Base-by-base conservation (phyloP, 169 alveolate genomes). In the Plasmodium ovale region DNA sequence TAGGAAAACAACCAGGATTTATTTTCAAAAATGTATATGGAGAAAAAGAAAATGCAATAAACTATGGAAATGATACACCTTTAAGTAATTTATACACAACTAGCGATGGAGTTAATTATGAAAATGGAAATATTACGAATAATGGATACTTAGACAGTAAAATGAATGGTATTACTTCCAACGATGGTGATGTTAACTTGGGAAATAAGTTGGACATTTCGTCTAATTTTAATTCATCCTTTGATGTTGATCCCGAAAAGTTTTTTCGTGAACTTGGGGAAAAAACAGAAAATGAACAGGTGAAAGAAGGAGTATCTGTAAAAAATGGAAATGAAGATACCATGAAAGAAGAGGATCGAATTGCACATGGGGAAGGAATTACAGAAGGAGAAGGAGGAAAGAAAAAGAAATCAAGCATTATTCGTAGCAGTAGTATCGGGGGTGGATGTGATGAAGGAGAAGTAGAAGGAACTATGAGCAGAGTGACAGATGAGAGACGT, bases 211-310 rank as follows among this genome's bases (percentile, higher is more conserved):
- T 16, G 19, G 25, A 72, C 23, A 77, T 44, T 37, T 2, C 1
- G 10, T 39, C 29, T 3, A 23, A 23, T 29, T 58, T 73, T 29
- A 77, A 77, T 68, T 19, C 31, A 0, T 21, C 82, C 2, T 85
- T 69, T 10, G 91, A 87, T 53, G 68, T 73, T 1, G 92, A 87
- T 70, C 95, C 95, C 1, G 95, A 92, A 62, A 87, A 92, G 29
- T 92, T 92, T 62, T 92, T 92, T 70, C 67, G 93, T 29, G 94
- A 92, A 68, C 42, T 92, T n/a, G 95, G 95, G 1, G 89, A 87
- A 39, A 73, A 67, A 47, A 87, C 42, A 1, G 92, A 87, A 44
- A 70, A 64, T 87, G 82, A 62, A 51, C 37, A 73, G 12, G 14
- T n/a, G 0, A 71, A 71, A 42, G 72, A 85, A 44, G 56, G 23